Percentiles rank a stretch among this genome's conserved stretches.
Evolutionary conservation across 164 flowering plant genomes (phyloP).

Genomic region (Cinnamomum micranthum): DNA sequence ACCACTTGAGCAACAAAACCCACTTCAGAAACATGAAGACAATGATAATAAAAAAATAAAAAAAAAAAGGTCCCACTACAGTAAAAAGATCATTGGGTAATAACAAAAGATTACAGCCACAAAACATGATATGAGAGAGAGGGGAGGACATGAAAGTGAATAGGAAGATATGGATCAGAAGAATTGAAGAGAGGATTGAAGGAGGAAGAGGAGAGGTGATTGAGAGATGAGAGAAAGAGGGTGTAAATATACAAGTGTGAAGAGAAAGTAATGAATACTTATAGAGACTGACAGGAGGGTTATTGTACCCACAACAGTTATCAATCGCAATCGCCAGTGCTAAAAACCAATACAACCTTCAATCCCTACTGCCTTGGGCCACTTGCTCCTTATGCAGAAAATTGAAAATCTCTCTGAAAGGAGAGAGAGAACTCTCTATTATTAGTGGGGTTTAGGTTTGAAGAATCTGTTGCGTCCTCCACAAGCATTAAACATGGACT

Average conservation of each 20-base stretch:
- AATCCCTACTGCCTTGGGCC: constrained; percentile 26
- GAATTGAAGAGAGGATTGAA: constrained; percentile 9
- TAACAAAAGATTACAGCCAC: too few species aligned
- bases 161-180: neutral
- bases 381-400: constrained; percentile 18
- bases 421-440: constrained; percentile 18
- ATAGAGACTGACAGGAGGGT: neutral
- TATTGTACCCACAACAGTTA: constrained; percentile 38
- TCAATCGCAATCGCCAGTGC: constrained; percentile 42
- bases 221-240: neutral
- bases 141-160: too few species aligned
- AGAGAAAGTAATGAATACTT: neutral
- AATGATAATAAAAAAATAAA: too few species aligned
- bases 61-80: too few species aligned
- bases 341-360: constrained; percentile 29
- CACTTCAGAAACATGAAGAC: constrained; percentile 7
- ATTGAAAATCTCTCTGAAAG: constrained; percentile 13
- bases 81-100: too few species aligned
- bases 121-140: too few species aligned
- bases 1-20: constrained; percentile 3
- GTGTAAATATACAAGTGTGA: constrained; percentile 10
- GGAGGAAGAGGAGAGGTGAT: neutral
- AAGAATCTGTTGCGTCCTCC: constrained; percentile 33
- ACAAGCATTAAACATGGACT: constrained; percentile 28
- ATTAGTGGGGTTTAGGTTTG: constrained; percentile 25